Conservation (phyloP, 208 protist species). For the Acanthamoeba sp. region DNA sequence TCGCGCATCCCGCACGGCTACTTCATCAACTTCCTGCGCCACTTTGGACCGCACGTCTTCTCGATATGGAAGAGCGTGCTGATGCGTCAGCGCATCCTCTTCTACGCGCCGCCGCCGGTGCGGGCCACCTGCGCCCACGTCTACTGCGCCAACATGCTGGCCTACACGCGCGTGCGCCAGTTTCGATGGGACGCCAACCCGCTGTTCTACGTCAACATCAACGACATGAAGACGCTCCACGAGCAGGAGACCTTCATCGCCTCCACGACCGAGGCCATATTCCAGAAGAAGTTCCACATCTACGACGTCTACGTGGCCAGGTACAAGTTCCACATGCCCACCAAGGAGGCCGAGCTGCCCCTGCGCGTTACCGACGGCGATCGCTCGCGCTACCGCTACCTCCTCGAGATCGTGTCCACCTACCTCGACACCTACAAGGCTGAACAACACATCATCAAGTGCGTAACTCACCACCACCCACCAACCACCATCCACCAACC, state of each 20-base stretch:
- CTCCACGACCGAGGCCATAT: constrained; percentile 54
- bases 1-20: constrained; percentile 24
- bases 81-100: constrained; percentile 43
- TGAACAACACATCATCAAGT: neutral
- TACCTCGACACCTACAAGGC: neutral
- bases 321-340: constrained; percentile 6
- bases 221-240: constrained; percentile 46
- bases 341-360: constrained; percentile 20
- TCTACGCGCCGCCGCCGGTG: constrained; percentile 47
- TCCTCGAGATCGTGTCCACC: neutral
- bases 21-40: constrained; percentile 7
- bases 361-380: constrained; percentile 17
- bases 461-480: neutral
- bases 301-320: constrained; percentile 68
- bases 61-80: constrained; percentile 57
- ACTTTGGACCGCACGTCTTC: constrained; percentile 48
- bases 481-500: too few relatives aligned
- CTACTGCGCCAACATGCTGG: constrained; percentile 59
- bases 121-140: constrained; percentile 20
- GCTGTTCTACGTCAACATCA: constrained; percentile 74
- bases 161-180: neutral
- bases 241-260: constrained; percentile 56
- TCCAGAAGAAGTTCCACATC: constrained; percentile 62
- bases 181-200: constrained; percentile 23
- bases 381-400: neutral